Base-by-base conservation (phyloP, 176 grass and related monocot genomes). In the Oryza coarctata region DNA sequence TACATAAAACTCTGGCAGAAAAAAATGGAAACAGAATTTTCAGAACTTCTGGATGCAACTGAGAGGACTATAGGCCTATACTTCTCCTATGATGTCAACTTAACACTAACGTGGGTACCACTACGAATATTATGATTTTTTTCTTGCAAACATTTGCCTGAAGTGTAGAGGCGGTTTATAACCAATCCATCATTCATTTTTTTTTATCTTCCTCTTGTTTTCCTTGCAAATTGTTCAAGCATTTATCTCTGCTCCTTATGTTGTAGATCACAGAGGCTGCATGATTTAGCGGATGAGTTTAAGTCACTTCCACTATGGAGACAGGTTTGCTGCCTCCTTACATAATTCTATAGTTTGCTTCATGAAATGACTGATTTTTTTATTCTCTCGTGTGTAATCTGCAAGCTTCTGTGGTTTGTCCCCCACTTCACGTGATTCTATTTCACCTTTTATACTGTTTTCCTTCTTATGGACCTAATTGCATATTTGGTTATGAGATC, bases 61-160 rank as follows among this genome's bases (percentile, higher is more conserved):
- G 80, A 94, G 73, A 84, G 77, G 77, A 58, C 76, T 30, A 85
- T 87, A 35, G 92, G 92, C 70, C 80, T 94, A 32, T 94, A 89
- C 77, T 94, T 94, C 86, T 94, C 92, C 29, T 94, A 94, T 34
- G 92, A 94, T 81, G 74, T 89, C 63, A 94, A 94, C 81, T 85
- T 94, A 87, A 94, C 92, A 40, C 89, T 94, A 58, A 89, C 83
- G 92, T 94, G 69, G 73, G 27, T 80, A 73, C 76, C 8, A 0
- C 47, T 7, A 25, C 25, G 55, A 60, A 60, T 40, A 75, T 47
- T 69, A 35, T 64, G 14, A 12, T 57, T 25, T 4, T 85, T 62
- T 33, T 78, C 13, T 36, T 79, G 55, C n/a, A 26, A 13, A 47
- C 45, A 50, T 58, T 9, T 71, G 26, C 36, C 44, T 45, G 32